Base-by-base conservation (phyloP, 2,329 filamentous ascomycete species). In the Thelonectria rubi region DNA sequence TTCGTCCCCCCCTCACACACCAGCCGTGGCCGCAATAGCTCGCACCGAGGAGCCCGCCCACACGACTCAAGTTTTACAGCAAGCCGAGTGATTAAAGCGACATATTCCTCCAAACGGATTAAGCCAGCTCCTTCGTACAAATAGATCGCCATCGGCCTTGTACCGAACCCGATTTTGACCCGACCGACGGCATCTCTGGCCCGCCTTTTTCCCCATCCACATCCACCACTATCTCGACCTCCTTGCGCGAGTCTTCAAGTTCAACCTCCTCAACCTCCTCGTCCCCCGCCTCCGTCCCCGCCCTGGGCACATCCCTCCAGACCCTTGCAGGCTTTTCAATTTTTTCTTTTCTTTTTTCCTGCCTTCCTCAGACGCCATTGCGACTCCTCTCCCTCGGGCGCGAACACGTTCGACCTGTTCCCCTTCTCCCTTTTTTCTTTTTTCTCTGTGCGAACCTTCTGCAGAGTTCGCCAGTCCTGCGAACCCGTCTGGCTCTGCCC, bases 241-340 rank as follows among this genome's bases (percentile, higher is more conserved):
- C 18, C 43, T 34, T 47, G 39, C 2, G 49, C 54, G 26, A 30
- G 26, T 30, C 26, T 30, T 30, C 54, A 21, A 37, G 45, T 24
- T 51, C 55, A 32, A 34, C 15, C 26, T 37, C 40, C 51, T 54
- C 32, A 20, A 43, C 47, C 26, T 37, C 51, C 42, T 55, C 51
- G 51, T 55, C 40, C 42, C 50, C 52, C 60, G 68, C 67, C 69
- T 65, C 52, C 54, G 58, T 64, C 43, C 54, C 46, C 51, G 42
- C 59, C 51, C 43, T 55, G 47, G 46, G 57, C 57, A 51, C 60
- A 46, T 42, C 51, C 67, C 58, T 61, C 66, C 39, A 58, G 46
- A 57, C 48, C 54, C 55, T 61, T 62, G 45, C 60, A 60, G 34
- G 34, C 34, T 15, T 62, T 65, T 57, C 45, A 49, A n/a, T 57